phyloP scores from a whole-genome alignment of 1,284 basidiomycete species.

The Exobasidium cylindrosporum region DNA sequence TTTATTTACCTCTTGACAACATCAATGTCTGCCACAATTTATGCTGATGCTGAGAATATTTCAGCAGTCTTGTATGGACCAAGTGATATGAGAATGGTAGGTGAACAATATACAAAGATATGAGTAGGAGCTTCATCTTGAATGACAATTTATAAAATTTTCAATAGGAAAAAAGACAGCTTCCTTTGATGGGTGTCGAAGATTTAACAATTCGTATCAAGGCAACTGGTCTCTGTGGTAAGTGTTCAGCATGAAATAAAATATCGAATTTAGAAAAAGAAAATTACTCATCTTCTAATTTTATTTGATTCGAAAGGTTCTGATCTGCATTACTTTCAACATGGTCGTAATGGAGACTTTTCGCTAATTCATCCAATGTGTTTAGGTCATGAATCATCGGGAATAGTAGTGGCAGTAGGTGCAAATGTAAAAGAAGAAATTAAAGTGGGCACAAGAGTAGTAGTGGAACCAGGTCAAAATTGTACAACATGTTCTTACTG shows the following conservation, averaged over 20 bases:
- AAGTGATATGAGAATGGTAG: conserved; percentile 59
- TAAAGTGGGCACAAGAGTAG: conserved; percentile 79
- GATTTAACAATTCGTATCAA: conserved; percentile 70
- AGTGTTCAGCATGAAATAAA: too few species aligned
- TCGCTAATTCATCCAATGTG: conserved; percentile 72
- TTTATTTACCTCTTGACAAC: too few species aligned
- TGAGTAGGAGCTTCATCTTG: too few species aligned
- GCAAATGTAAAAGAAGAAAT: conserved; percentile 63
- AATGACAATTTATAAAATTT: too few species aligned
- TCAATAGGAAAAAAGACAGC: background rate
- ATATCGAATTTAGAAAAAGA: background rate
- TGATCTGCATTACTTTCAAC: conserved; percentile 47
- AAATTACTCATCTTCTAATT: background rate
- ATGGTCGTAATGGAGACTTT: conserved; percentile 80
- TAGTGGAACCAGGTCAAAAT: conserved; percentile 87
- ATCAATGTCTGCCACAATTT: too few species aligned
- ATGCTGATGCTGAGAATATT: too few species aligned
- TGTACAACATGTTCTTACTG: conserved; percentile 65
- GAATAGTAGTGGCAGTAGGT: conserved; percentile 67
- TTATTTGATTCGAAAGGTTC: conserved; percentile 16
- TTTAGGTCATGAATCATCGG: conserved; percentile 87
- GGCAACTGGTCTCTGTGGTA: conserved; percentile 83
- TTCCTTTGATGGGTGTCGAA: conserved; percentile 65
- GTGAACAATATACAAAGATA: conserved; percentile 27
- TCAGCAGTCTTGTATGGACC: conserved; percentile 57